Evolutionary conservation across 1,139 yeast species (phyloP), one percentile per base, ranked within the genome.

Genomic region (Wickerhamomyces sp.): DNA sequence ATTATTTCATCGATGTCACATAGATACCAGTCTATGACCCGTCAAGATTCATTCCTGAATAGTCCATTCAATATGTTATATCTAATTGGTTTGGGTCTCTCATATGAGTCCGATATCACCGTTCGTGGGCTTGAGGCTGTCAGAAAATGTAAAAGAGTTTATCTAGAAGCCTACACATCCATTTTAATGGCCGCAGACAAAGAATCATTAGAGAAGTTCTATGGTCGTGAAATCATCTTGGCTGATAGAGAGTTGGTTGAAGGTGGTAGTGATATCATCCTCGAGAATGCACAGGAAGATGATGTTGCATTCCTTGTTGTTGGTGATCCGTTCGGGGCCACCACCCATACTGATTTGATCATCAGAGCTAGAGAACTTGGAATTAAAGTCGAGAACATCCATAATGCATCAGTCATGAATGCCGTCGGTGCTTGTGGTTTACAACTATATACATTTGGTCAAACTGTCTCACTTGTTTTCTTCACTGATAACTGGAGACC

Each of bases 341-440:
- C 99, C 6, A 93, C 99, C 0, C 99, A 93, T 66, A 89, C 97
- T 0, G 99, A 93, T 68, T 75, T 93, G 53, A 89, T 90, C 36
- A 77, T 93, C 48, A 75, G 99, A 58, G 98, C 98, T 34, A 78
- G 95, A 56, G 95, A 87, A 65, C 73, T 83, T 52, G 80, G 79
- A 2, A 88, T 93, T 60, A 71, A 76, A 46, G 89, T 87, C 39
- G 94, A 87, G 60, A 78, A 87, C 42, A 79, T 93, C 48, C 99
- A 93, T 68, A 93, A 93, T 66, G 99, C 99, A 3, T 87, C 96
- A 27, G 95, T 93, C 26, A 90, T 93, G 97, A 93, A 93, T 63
- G 99, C 99, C 0, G 95, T 93, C 27, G 99, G 99, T 13, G 95
- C 97, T 1, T 90, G 97, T 70, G 99, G 99, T 27, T 75, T 93